Evolutionary conservation across 768 basidiomycete genomes (phyloP).

Genomic region (Tubosaeta brunneosetosa): DNA sequence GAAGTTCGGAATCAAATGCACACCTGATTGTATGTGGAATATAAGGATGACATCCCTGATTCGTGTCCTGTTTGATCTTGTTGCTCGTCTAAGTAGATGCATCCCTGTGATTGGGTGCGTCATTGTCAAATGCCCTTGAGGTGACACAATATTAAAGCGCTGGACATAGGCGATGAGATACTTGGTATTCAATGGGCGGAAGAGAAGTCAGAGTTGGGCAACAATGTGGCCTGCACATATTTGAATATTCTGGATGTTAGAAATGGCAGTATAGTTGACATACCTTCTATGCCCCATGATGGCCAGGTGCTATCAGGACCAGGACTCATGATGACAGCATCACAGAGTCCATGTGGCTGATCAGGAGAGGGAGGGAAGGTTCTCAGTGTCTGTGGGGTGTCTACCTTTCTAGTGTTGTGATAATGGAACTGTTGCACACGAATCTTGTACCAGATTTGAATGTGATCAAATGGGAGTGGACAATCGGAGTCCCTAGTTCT

Average conservation of each 20-base stretch:
- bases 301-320: not conserved
- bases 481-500: not conserved
- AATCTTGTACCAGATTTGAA: constrained; percentile 1
- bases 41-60: not conserved
- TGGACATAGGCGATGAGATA: not conserved
- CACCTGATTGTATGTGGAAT: not conserved
- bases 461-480: not conserved
- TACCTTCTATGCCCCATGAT: not conserved
- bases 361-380: not conserved
- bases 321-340: not conserved
- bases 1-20: too few relatives aligned
- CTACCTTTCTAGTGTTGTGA: not conserved
- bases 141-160: not conserved
- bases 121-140: too few relatives aligned
- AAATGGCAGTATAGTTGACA: not conserved
- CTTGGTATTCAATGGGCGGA: not conserved
- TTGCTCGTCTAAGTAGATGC: not conserved
- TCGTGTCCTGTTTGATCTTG: not conserved
- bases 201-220: not conserved
- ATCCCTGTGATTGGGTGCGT: not conserved
- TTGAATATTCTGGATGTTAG: not conserved
- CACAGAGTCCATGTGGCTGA: not conserved
- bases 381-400: not conserved
- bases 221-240: not conserved
- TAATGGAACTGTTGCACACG: not conserved